Evolutionary conservation across 1,284 basidiomycete species (phyloP).

Genomic region (Leccinum pachyderme): DNA sequence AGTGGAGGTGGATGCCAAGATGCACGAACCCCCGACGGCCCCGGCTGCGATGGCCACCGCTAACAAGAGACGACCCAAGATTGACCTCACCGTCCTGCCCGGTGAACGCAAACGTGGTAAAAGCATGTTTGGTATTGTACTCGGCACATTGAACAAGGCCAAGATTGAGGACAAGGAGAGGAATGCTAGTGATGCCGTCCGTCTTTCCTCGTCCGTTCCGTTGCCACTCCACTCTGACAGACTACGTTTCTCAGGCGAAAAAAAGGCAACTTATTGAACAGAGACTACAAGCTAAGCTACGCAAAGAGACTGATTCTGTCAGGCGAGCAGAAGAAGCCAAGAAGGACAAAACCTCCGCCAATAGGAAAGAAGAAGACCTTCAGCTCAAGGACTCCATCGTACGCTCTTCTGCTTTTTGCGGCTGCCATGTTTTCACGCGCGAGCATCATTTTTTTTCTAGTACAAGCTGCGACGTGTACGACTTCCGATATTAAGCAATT

Average conservation of each 20-base stretch:
- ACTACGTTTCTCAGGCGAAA: slow-evolving; percentile 53
- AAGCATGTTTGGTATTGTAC: slow-evolving; percentile 77
- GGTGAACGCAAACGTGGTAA: slow-evolving; percentile 76
- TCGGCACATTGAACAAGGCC: slow-evolving; percentile 79
- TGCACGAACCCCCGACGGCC: slow-evolving; percentile 35
- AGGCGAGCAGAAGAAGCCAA: slow-evolving; percentile 78
- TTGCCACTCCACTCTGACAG: slow-evolving; percentile 6
- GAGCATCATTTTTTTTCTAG: slow-evolving; percentile 35
- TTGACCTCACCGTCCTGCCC: slow-evolving; percentile 55
- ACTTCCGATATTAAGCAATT: slow-evolving; percentile 70
- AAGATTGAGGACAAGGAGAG: slow-evolving; percentile 79
- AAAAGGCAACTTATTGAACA: slow-evolving; percentile 77
- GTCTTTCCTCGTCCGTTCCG: slow-evolving; percentile 21
- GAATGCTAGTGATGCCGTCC: slow-evolving; percentile 73
- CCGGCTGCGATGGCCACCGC: slow-evolving; percentile 31
- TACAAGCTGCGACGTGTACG: slow-evolving; percentile 68
- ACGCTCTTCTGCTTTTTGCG: slow-evolving; percentile 30
- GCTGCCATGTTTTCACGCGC: background rate
- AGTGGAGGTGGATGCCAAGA: slow-evolving; percentile 35
- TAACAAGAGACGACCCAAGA: slow-evolving; percentile 63
- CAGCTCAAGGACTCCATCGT: slow-evolving; percentile 78
- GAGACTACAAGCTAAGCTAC: slow-evolving; percentile 75
- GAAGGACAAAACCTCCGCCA: slow-evolving; percentile 71
- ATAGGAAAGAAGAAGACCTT: slow-evolving; percentile 75
- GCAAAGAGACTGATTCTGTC: slow-evolving; percentile 79